Conservation (phyloP, 192 early-diverging fungal genomes). For the Dispira simplex region DNA sequence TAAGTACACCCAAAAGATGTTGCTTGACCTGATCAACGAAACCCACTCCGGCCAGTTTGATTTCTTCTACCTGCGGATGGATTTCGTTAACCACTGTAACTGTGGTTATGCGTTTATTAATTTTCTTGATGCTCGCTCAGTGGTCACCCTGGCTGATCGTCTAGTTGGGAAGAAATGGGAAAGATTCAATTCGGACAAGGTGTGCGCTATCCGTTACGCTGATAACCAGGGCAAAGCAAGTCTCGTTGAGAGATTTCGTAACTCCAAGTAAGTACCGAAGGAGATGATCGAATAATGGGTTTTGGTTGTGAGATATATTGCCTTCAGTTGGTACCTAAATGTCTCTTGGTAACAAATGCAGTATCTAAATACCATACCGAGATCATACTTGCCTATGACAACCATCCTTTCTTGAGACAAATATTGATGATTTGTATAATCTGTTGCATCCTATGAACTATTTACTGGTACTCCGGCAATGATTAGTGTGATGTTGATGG, state of each 20-base stretch:
- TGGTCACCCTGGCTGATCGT: slow-evolving; percentile 40
- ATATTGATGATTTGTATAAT: too few species aligned
- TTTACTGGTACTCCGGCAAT: too few species aligned
- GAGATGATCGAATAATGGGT: too few species aligned
- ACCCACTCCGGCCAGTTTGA: slow-evolving; percentile 54
- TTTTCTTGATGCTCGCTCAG: slow-evolving; percentile 44
- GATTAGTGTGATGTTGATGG: slow-evolving; percentile 63
- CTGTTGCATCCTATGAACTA: too few species aligned
- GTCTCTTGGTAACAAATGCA: too few species aligned
- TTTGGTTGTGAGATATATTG: too few species aligned
- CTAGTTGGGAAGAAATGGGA: slow-evolving; percentile 54
- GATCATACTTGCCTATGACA: too few species aligned
- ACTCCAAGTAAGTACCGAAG: slow-evolving; percentile 36
- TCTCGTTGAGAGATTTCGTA: slow-evolving; percentile 65
- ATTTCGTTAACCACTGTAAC: slow-evolving; percentile 81
- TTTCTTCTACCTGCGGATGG: slow-evolving; percentile 75
- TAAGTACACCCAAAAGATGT: slow-evolving; percentile 71
- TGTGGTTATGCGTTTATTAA: slow-evolving; percentile 68
- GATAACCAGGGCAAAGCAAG: slow-evolving; percentile 55
- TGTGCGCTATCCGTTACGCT: slow-evolving; percentile 60
- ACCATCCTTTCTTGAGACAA: too few species aligned
- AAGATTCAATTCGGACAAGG: slow-evolving; percentile 67
- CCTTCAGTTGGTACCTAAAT: too few species aligned
- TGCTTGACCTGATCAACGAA: slow-evolving; percentile 50
- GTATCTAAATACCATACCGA: too few species aligned